These are phyloP conservation scores for Globisporangium recalcitrans DNA, from an alignment of 352 stramenopile genomes.

Conservation along the genomic window DNA sequence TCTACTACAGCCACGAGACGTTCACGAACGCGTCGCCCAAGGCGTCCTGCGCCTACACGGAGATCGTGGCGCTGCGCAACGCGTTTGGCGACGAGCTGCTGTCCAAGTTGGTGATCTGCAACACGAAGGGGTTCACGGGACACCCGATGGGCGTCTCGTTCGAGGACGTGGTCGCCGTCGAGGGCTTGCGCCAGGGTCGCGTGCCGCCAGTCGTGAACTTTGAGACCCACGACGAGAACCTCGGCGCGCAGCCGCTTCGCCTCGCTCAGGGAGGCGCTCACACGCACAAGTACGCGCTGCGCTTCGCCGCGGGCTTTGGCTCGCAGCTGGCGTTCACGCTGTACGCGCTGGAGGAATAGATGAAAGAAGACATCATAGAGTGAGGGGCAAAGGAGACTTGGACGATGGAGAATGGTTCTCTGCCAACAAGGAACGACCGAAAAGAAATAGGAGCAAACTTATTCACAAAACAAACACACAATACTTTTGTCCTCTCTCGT, in stretches of 20 bases:
- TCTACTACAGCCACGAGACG: constrained; percentile 98
- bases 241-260: constrained; percentile 41
- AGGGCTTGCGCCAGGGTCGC: constrained; percentile 80
- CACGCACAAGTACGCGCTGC: constrained; percentile 89
- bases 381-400: not conserved
- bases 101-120: constrained; percentile 78
- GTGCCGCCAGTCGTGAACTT: constrained; percentile 93
- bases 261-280: constrained; percentile 61
- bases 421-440: not conserved
- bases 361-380: not conserved
- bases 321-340: constrained; percentile 95
- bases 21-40: constrained; percentile 92
- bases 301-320: constrained; percentile 95
- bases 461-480: constrained; percentile 8
- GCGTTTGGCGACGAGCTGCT: constrained; percentile 70
- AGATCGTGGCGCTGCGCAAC: constrained; percentile 68
- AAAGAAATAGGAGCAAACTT: not conserved
- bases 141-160: constrained; percentile 97
- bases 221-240: constrained; percentile 69
- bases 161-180: constrained; percentile 93
- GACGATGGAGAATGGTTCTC: not conserved
- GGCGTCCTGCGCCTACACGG: constrained; percentile 92
- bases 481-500: not conserved
- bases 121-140: constrained; percentile 94
- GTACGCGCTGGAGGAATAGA: constrained; percentile 78